These are phyloP conservation scores for Aspergillus fumigatus DNA, from an alignment of 2,329 filamentous ascomycete species.

Conservation along the genomic window DNA sequence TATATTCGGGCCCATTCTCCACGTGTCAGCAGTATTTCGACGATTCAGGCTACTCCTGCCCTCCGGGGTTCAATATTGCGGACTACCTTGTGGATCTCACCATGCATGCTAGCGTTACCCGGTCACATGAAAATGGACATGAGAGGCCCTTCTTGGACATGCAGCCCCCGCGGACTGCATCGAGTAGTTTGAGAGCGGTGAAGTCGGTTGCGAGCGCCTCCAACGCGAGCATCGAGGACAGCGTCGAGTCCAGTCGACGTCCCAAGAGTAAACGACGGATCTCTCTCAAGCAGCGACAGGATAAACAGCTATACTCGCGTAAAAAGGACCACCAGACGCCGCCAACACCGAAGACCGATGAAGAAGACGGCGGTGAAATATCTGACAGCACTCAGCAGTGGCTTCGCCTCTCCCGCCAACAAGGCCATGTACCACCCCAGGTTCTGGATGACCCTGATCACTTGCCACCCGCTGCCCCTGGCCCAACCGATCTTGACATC, in stretches of 20 bases:
- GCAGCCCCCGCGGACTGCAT: constrained; percentile 64
- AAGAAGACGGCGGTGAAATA: constrained; percentile 55
- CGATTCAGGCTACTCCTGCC: constrained; percentile 83
- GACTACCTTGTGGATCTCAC: constrained; percentile 96
- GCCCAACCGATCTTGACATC: constrained; percentile 73
- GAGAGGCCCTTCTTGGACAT: constrained; percentile 53
- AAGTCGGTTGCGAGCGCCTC: constrained; percentile 87
- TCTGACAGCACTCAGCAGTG: constrained; percentile 53
- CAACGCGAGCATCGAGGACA: constrained; percentile 66
- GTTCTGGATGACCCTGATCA: constrained; percentile 66
- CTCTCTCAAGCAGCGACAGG: constrained; percentile 80
- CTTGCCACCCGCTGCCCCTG: constrained; percentile 54
- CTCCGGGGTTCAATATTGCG: constrained; percentile 96
- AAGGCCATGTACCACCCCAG: constrained; percentile 53
- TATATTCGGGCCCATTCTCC: constrained; percentile 87
- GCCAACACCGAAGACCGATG: constrained; percentile 59
- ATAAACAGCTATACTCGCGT: constrained; percentile 83
- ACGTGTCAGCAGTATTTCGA: constrained; percentile 93
- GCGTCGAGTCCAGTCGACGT: constrained; percentile 57
- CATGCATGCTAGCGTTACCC: constrained; percentile 76
- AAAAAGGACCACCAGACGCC: constrained; percentile 59
- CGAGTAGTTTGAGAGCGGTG: constrained; percentile 80
- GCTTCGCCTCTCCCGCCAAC: constrained; percentile 55
- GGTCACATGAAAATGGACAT: constrained; percentile 52
- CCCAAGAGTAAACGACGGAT: constrained; percentile 68